Conservation (phyloP, 306 rosid genomes). For the Oemleria cerasiformis region DNA sequence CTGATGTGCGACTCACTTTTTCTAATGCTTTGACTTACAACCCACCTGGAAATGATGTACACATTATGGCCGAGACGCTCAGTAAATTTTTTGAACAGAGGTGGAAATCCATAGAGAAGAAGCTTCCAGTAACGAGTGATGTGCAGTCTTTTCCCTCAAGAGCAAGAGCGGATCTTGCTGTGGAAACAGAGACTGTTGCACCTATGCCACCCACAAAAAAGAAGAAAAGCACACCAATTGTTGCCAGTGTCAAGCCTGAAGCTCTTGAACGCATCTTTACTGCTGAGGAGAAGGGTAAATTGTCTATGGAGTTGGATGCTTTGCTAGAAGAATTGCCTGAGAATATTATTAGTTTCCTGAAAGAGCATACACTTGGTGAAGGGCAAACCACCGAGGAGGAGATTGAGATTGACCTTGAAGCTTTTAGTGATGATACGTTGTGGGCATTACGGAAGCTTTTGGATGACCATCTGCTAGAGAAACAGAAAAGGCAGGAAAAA, state of each 20-base stretch:
- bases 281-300: constrained; percentile 60
- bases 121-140: constrained; percentile 40
- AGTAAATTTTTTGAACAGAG: constrained; percentile 63
- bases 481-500: constrained; percentile 50
- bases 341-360: constrained; percentile 62
- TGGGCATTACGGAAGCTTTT: constrained; percentile 68
- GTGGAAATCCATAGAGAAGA: constrained; percentile 77
- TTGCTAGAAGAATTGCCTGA: constrained; percentile 74
- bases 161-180: constrained; percentile 24
- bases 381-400: constrained; percentile 70
- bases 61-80: constrained; percentile 57
- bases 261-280: constrained; percentile 41
- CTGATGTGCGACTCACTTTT: constrained; percentile 81
- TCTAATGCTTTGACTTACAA: constrained; percentile 86
- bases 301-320: constrained; percentile 69
- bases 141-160: constrained; percentile 47
- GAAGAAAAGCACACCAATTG: constrained; percentile 46
- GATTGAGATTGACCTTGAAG: constrained; percentile 88
- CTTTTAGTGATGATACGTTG: constrained; percentile 68
- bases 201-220: constrained; percentile 51
- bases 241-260: constrained; percentile 37
- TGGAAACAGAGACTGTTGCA: constrained; percentile 39
- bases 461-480: constrained; percentile 60
- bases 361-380: constrained; percentile 49
- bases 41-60: constrained; percentile 76